Base-by-base conservation (phyloP, 2,329 filamentous ascomycete genomes). In the Hymenoscyphus fraxineus region DNA sequence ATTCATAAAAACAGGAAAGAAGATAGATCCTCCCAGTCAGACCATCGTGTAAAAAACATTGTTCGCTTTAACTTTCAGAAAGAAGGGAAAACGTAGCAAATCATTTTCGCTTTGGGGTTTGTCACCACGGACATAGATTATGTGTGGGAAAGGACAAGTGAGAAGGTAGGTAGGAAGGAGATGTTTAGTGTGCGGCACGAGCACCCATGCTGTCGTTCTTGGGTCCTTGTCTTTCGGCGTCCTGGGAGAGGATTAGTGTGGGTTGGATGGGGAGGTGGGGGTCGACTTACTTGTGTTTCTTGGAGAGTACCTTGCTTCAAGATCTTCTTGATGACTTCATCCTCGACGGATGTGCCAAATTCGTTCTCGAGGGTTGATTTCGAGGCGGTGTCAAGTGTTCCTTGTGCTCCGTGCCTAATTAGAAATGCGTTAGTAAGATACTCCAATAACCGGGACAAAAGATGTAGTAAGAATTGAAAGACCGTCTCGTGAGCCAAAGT, bases 351-450 rank as follows among this genome's bases (percentile, higher is more conserved):
- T 15, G 92, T 94, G 71, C 91, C 92, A 72, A 99, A 99, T 80
- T 98, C 93, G 70, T 88, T 89, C 74, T 95, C 88, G 4, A 99
- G 83, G 58, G 82, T 82, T 55, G 82, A 79, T 70, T 96, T 91
- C 71, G 91, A 90, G 9, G 93, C 93, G 10, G 81, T 79, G 74
- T 97, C 90, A 55, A 90, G 81, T 65, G 88, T 84, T 64, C 94
- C 94, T 77, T 97, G 92, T 56, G 85, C 86, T 69, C 94, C 94
- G 77, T 97, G 93, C 78, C 93, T 96, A 31, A 32, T n/a, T 3
- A 31, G 47, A 16, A 59, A 15, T 22, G 32, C 41, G 31, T 60
- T 22, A 62, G 51, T n/a, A 47, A 35, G 9, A 13, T 39, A 32
- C 2, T 38, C 19, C 31, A 6, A n/a, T 32, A n/a, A 47, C 15